Conservation (phyloP, 2,329 filamentous ascomycete species). For the Triangularia setosa region DNA sequence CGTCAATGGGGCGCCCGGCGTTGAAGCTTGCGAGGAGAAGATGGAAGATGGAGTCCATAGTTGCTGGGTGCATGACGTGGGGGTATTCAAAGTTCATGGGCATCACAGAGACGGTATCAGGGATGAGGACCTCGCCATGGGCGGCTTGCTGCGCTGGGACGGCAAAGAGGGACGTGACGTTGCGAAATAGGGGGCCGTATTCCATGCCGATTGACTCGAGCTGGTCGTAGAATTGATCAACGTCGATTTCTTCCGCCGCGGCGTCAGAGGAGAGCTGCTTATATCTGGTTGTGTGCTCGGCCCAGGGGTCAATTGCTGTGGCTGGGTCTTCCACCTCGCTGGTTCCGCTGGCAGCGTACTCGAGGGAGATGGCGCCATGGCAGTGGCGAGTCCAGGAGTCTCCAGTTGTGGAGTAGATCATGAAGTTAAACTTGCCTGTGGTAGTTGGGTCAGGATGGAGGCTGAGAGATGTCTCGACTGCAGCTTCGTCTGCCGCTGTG, state of each 20-base stretch:
- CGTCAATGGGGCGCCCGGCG: not conserved
- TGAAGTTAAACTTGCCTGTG: slow-evolving; percentile 6
- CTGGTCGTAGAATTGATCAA: slow-evolving; percentile 1
- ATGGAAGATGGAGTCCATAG: slow-evolving; percentile 12
- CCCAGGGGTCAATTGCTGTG: not conserved
- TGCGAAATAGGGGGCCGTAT: slow-evolving; percentile 5
- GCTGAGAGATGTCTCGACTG: not conserved
- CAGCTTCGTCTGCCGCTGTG: not conserved
- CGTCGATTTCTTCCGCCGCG: not conserved
- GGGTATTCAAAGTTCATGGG: slow-evolving; percentile 4
- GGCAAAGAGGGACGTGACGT: not conserved
- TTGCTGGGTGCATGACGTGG: slow-evolving; percentile 6
- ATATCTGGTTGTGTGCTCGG: not conserved
- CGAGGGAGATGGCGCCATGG: not conserved
- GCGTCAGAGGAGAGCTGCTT: not conserved
- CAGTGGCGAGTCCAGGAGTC: not conserved
- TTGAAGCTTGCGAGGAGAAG: not conserved
- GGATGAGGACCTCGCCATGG: slow-evolving; percentile 2
- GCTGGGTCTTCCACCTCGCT: slow-evolving; percentile 6
- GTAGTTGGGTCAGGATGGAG: not conserved
- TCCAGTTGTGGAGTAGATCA: slow-evolving; percentile 4
- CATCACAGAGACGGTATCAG: slow-evolving; percentile 5
- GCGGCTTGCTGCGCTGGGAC: not conserved
- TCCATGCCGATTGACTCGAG: slow-evolving; percentile 6
- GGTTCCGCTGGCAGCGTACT: not conserved